Evolutionary conservation across 768 basidiomycete species (phyloP).

Genomic region (Leccinum truebloodii): DNA sequence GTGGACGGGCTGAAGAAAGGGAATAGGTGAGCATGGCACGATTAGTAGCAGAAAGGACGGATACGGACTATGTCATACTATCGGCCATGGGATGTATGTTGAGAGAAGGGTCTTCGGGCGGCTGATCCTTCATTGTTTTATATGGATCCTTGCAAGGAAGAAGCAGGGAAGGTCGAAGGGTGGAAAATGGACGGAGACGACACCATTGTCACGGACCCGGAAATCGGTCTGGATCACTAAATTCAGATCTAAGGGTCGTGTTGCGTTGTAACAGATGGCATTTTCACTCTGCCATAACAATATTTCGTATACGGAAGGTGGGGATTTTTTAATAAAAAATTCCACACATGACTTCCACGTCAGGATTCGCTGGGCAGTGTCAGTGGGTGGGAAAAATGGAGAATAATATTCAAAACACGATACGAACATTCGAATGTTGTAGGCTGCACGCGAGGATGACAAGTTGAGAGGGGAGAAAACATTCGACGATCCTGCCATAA

Average conservation of each 20-base stretch:
- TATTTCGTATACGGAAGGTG: conserved; percentile 43
- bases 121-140: conserved; percentile 51
- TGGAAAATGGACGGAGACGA: conserved; percentile 41
- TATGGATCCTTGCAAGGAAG: conserved; percentile 37
- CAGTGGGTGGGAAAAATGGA: conserved; percentile 22
- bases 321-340: conserved; percentile 45
- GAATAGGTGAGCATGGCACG: conserved; percentile 21
- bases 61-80: conserved; percentile 55
- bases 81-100: conserved; percentile 49
- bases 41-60: conserved; percentile 10
- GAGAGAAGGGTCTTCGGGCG: conserved; percentile 39
- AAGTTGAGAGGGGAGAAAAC: not conserved
- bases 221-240: conserved; percentile 54
- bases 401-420: conserved; percentile 11
- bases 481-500: conserved; percentile 33
- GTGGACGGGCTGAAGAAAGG: conserved; percentile 35
- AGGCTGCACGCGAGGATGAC: not conserved
- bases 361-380: conserved; percentile 25
- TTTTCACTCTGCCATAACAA: conserved; percentile 41
- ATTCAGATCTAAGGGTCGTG: conserved; percentile 75
- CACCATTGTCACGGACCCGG: conserved; percentile 43
- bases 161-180: conserved; percentile 36
- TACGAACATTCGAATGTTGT: not conserved
- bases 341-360: conserved; percentile 33
- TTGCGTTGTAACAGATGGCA: conserved; percentile 49